Conservation (phyloP, 768 basidiomycete species). For the Tulasnella sp. region DNA sequence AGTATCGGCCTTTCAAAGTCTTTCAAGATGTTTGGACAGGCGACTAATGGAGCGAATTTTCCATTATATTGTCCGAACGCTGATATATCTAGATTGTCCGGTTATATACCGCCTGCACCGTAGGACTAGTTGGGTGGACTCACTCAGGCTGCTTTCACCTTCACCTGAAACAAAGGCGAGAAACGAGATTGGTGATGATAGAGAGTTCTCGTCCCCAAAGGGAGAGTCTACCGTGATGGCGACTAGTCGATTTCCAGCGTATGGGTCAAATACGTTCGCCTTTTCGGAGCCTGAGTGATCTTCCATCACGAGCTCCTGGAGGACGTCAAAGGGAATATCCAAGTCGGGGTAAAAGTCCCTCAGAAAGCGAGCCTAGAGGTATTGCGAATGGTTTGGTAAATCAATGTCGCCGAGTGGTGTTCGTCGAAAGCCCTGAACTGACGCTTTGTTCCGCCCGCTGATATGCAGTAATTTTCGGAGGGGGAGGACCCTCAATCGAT, state of each 20-base stretch:
- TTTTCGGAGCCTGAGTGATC: background rate
- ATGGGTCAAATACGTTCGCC: background rate
- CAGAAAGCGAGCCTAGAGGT: background rate
- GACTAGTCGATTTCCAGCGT: background rate
- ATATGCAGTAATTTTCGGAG: background rate
- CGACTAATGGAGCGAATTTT: background rate
- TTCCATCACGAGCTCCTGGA: background rate
- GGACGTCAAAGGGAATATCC: background rate
- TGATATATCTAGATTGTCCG: background rate
- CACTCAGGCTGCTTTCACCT: background rate
- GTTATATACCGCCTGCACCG: background rate
- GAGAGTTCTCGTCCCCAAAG: background rate
- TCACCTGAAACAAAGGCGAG: background rate
- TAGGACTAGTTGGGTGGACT: background rate
- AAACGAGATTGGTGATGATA: background rate
- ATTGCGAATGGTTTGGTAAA: too few relatives aligned
- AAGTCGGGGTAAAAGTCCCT: constrained; percentile 3
- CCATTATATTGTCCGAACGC: background rate
- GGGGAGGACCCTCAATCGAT: background rate
- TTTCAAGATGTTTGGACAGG: background rate
- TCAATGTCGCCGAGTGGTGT: background rate
- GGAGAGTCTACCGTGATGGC: background rate
- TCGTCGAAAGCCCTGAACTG: background rate
- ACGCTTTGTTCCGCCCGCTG: background rate
- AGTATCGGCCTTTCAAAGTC: constrained; percentile 7